Base-by-base conservation (phyloP, 208 protist species). In the Leptomonas pyrrhocoris region DNA sequence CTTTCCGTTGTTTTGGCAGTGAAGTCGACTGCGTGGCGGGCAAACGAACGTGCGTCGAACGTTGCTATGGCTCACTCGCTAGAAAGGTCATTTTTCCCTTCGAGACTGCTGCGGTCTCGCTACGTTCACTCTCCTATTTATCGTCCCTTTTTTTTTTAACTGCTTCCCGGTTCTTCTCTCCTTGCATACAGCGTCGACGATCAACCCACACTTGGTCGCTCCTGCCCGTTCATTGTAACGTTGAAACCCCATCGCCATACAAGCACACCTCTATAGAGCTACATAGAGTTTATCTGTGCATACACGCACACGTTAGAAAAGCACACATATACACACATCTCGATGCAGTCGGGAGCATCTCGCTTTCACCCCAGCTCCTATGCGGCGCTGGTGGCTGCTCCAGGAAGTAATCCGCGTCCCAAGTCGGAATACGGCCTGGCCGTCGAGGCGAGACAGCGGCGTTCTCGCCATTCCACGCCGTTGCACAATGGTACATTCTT, bases 351-450 rank as follows among this genome's bases (percentile, higher is more conserved):
- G 0, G 42, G 28, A n/a, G 27, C 38, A 8, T 31, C 56, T 11
- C 36, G 34, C 13, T 36, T 60, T 34, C 18, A 45, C 40, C 38
- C 49, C 4, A 40, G 21, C 48, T 43, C 49, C 16, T 65, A 74
- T 30, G 50, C 48, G 28, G 25, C 38, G 18, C 13, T 45, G 18
- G 12, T 18, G 28, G 27, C 51, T 2, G 51, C 30, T 12, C 8
- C 30, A 15, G 27, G 21, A 18, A 42, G n/a, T 0, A 34, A 21
- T 15, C 18, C 15, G 18, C 58, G 60, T 43, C 45, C 70, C 36
- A 68, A 68, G 49, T 48, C 54, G 0, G 54, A 62, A 13, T 75
- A 75, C 61, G 51, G 70, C 6, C 30, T 53, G 2, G 34, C 45
- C 19, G 18, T 75, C 34, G 61, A 60, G 43, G 51, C 59, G 6